These are phyloP conservation scores for Moesziomyces aphidis DNA, from an alignment of 1,284 basidiomycete genomes.

Conservation along the genomic window DNA sequence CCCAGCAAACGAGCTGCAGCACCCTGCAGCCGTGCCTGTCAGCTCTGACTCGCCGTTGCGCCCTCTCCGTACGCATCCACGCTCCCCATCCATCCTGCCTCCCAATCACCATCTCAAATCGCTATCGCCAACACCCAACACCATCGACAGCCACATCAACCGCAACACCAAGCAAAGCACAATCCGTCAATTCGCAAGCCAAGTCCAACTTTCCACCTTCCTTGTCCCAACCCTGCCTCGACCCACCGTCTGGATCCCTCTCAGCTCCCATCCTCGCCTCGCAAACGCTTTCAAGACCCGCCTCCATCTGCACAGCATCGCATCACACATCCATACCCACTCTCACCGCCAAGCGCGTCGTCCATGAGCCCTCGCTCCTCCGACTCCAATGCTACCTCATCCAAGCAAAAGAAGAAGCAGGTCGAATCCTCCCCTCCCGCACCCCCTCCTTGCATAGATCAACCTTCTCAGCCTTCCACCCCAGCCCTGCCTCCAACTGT, in stretches of 20 bases:
- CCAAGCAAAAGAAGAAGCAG: conserved; percentile 42
- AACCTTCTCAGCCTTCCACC: not conserved
- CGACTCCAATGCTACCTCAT: conserved; percentile 21
- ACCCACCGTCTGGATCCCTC: not conserved
- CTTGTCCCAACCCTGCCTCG: not conserved
- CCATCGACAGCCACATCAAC: too few relatives aligned
- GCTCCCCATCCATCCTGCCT: too few relatives aligned
- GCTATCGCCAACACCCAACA: too few relatives aligned
- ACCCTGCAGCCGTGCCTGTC: too few relatives aligned
- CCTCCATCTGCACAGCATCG: not conserved
- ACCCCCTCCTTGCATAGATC: conserved; percentile 1
- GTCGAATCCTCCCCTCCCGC: conserved; percentile 1
- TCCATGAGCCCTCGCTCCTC: conserved; percentile 39
- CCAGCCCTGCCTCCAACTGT: not conserved
- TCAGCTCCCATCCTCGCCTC: not conserved
- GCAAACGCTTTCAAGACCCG: not conserved
- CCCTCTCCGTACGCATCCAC: too few relatives aligned
- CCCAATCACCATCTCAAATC: too few relatives aligned
- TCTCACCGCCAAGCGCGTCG: conserved; percentile 7
- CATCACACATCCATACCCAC: not conserved
- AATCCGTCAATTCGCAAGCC: not conserved
- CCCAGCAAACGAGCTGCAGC: too few relatives aligned
- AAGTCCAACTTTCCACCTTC: not conserved
- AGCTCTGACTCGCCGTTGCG: too few relatives aligned
- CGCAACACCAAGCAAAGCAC: too few relatives aligned